Evolutionary conservation across 495 filamentous ascomycete species (phyloP).

Genomic region (Parathielavia hyrcaniae): DNA sequence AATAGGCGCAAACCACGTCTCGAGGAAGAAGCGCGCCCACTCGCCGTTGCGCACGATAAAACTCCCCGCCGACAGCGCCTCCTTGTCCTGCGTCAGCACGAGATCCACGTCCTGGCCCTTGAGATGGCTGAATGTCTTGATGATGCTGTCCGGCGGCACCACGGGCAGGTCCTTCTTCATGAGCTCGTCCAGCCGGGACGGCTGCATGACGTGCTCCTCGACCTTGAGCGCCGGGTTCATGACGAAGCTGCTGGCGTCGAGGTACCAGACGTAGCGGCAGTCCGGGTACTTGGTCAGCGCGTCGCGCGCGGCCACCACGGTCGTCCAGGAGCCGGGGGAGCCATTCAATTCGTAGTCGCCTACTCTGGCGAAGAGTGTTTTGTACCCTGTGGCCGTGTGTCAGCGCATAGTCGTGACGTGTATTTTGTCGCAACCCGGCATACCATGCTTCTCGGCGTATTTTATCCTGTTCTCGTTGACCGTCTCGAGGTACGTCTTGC

Average conservation of each 20-base stretch:
- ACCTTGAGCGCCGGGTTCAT: conserved; percentile 73
- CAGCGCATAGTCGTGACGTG: background rate
- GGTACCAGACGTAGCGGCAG: conserved; percentile 73
- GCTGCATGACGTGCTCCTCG: conserved; percentile 61
- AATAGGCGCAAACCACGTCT: conserved; percentile 93
- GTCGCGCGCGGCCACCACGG: conserved; percentile 80
- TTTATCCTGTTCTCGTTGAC: conserved; percentile 76
- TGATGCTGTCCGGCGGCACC: conserved; percentile 92
- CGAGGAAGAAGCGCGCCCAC: conserved; percentile 87
- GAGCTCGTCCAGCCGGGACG: conserved; percentile 59
- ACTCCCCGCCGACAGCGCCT: conserved; percentile 69
- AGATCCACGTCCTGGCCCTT: conserved; percentile 71
- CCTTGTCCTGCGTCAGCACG: conserved; percentile 76
- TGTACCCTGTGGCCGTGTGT: conserved; percentile 76
- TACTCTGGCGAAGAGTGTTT: conserved; percentile 69
- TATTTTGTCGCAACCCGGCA: background rate
- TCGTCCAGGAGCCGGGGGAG: conserved; percentile 65
- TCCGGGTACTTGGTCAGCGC: conserved; percentile 74
- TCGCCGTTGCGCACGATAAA: conserved; percentile 77
- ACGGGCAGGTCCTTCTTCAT: conserved; percentile 83
- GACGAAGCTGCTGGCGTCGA: conserved; percentile 76
- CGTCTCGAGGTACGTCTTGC: conserved; percentile 57
- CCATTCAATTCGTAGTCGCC: conserved; percentile 69
- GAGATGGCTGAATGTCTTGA: conserved; percentile 85
- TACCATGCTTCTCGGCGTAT: conserved; percentile 88